A percentile compares a stretch with the other conserved stretches of the same genome.
Evolutionary conservation across 805 yeast species (phyloP).

Genomic region (Teunomyces stri): DNA sequence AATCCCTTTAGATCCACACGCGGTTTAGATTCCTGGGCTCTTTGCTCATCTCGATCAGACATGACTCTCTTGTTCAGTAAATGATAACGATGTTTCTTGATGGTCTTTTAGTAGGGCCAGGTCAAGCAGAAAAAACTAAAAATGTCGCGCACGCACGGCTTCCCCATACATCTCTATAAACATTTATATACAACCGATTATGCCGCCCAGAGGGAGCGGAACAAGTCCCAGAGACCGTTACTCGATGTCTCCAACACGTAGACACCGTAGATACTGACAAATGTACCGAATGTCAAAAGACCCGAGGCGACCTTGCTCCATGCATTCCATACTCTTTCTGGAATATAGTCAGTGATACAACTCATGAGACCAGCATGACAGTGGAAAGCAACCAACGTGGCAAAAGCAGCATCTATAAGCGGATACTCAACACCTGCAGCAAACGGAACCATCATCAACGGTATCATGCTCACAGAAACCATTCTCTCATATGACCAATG

Average conservation of each 20-base stretch:
- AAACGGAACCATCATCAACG: constrained; percentile 73
- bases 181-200: constrained; percentile 16
- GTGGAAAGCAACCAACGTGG: constrained; percentile 68
- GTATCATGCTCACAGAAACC: constrained; percentile 68
- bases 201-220: constrained; percentile 58
- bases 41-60: neutral
- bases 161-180: neutral
- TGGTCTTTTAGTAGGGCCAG: neutral
- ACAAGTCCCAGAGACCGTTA: constrained; percentile 71
- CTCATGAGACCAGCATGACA: constrained; percentile 83
- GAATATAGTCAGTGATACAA: constrained; percentile 92
- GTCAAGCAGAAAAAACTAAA: neutral
- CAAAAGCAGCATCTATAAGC: constrained; percentile 67
- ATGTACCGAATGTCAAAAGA: constrained; percentile 69
- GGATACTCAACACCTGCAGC: constrained; percentile 71
- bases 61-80: neutral
- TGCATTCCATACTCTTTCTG: constrained; percentile 77
- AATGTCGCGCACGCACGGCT: constrained; percentile 3
- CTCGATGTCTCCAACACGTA: constrained; percentile 78
- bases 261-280: constrained; percentile 71
- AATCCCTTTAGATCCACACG: constrained; percentile 2
- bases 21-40: neutral
- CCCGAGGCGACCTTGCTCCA: constrained; percentile 69
- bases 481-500: constrained; percentile 93
- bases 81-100: neutral